These are phyloP conservation scores for Holtermanniella nyarrowii DNA, from an alignment of 768 basidiomycete species.

Conservation along the genomic window DNA sequence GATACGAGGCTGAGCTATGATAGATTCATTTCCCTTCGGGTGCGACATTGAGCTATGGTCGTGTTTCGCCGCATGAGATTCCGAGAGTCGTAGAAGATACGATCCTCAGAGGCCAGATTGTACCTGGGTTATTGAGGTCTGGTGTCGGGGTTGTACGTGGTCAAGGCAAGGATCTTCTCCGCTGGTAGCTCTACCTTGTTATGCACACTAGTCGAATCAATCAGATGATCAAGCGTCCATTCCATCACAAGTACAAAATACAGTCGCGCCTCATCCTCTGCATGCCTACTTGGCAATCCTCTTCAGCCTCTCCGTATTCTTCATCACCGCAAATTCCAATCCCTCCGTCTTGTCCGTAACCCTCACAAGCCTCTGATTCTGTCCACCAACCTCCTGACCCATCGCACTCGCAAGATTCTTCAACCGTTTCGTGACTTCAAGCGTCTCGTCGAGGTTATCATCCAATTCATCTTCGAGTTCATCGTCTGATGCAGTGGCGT, in stretches of 20 bases:
- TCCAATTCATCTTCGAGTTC: slow-evolving; percentile 92
- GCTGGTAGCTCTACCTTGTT: slow-evolving; percentile 13
- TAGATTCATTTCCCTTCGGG: slow-evolving; percentile 83
- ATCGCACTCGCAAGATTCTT: slow-evolving; percentile 69
- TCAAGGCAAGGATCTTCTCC: slow-evolving; percentile 10
- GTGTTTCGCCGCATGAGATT: slow-evolving; percentile 82
- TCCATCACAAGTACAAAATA: too few species aligned
- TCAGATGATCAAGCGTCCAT: too few species aligned
- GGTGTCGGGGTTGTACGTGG: slow-evolving; percentile 58
- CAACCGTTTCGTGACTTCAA: slow-evolving; percentile 62
- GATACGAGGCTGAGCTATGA: neutral
- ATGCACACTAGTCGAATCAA: too few species aligned
- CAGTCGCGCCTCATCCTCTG: too few species aligned
- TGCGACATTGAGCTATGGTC: slow-evolving; percentile 82
- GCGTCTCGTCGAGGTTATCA: slow-evolving; percentile 77
- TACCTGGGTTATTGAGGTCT: slow-evolving; percentile 75
- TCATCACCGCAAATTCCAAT: slow-evolving; percentile 62
- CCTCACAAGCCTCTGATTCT: slow-evolving; percentile 67
- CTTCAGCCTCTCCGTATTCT: slow-evolving; percentile 69
- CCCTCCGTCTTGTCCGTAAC: slow-evolving; percentile 68
- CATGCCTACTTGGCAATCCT: slow-evolving; percentile 23
- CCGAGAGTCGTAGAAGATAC: slow-evolving; percentile 54
- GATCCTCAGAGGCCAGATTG: slow-evolving; percentile 68
- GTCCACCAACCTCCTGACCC: slow-evolving; percentile 77
- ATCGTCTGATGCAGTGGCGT: slow-evolving; percentile 79